These are phyloP conservation scores for Globisporangium irregulare DNA, from an alignment of 352 stramenopile species.

Conservation along the genomic window DNA sequence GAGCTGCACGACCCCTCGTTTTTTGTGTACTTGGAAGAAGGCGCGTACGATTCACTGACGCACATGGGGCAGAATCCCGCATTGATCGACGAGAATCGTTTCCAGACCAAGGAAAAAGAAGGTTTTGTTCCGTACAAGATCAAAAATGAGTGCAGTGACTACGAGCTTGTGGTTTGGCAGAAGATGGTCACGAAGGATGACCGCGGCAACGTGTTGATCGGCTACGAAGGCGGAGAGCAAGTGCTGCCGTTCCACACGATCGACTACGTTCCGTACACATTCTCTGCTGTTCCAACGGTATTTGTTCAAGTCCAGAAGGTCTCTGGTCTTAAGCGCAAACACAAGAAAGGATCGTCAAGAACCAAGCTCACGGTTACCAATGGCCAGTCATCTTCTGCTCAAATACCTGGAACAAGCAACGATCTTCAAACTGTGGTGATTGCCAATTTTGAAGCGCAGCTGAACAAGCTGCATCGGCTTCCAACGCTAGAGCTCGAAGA, in stretches of 20 bases:
- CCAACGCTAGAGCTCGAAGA: slow-evolving; percentile 78
- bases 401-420: neutral
- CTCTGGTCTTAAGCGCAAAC: slow-evolving; percentile 34
- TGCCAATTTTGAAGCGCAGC: slow-evolving; percentile 71
- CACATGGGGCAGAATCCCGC: slow-evolving; percentile 15
- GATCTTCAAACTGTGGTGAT: slow-evolving; percentile 31
- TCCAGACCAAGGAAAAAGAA: slow-evolving; percentile 42
- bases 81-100: slow-evolving; percentile 18
- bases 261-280: slow-evolving; percentile 76
- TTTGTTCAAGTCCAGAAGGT: slow-evolving; percentile 77
- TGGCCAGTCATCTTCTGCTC: neutral
- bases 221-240: slow-evolving; percentile 63
- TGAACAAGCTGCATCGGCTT: slow-evolving; percentile 79
- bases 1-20: slow-evolving; percentile 81
- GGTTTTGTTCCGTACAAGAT: slow-evolving; percentile 76
- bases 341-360: slow-evolving; percentile 23
- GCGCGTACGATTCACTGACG: slow-evolving; percentile 18
- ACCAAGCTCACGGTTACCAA: neutral
- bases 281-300: slow-evolving; percentile 56
- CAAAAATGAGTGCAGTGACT: slow-evolving; percentile 80
- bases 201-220: slow-evolving; percentile 36
- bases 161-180: slow-evolving; percentile 79
- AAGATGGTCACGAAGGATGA: slow-evolving; percentile 62
- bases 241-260: slow-evolving; percentile 79
- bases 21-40: slow-evolving; percentile 58